phyloP scores from a whole-genome alignment of 352 stramenopile species.

The Halophytophthora batemanensis region DNA sequence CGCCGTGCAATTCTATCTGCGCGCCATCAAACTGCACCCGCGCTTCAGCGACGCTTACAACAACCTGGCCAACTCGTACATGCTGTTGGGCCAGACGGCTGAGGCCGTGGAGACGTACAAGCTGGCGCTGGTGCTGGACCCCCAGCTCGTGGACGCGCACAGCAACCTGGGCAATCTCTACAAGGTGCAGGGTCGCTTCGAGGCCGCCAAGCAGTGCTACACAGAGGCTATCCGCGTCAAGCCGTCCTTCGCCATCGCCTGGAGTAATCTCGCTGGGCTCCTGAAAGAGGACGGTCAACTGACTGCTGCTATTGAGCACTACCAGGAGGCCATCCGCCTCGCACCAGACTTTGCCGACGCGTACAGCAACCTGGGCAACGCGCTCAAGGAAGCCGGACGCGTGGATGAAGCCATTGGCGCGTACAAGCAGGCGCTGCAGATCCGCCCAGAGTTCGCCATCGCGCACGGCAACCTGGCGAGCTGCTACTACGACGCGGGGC shows the following conservation, averaged over 20 bases:
- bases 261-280: slow-evolving; percentile 90
- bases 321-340: slow-evolving; percentile 76
- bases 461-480: slow-evolving; percentile 90
- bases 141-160: slow-evolving; percentile 90
- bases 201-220: slow-evolving; percentile 90
- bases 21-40: slow-evolving; percentile 92
- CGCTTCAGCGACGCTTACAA: slow-evolving; percentile 92
- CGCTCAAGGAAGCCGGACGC: slow-evolving; percentile 72
- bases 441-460: slow-evolving; percentile 90
- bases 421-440: slow-evolving; percentile 79
- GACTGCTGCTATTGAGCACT: slow-evolving; percentile 80
- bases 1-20: slow-evolving; percentile 91
- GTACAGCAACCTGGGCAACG: slow-evolving; percentile 86
- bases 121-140: slow-evolving; percentile 89
- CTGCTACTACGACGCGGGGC: slow-evolving; percentile 86
- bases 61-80: slow-evolving; percentile 90
- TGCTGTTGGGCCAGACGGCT: slow-evolving; percentile 86
- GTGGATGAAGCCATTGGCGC: slow-evolving; percentile 77
- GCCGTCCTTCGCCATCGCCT: slow-evolving; percentile 90
- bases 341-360: slow-evolving; percentile 85
- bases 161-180: slow-evolving; percentile 94
- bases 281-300: slow-evolving; percentile 90
- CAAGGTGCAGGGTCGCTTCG: slow-evolving; percentile 81
- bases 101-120: slow-evolving; percentile 94
- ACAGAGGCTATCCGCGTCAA: slow-evolving; percentile 87